These are phyloP conservation scores for Epichloe uncinata DNA, from an alignment of 2,329 filamentous ascomycete genomes.

Conservation along the genomic window DNA sequence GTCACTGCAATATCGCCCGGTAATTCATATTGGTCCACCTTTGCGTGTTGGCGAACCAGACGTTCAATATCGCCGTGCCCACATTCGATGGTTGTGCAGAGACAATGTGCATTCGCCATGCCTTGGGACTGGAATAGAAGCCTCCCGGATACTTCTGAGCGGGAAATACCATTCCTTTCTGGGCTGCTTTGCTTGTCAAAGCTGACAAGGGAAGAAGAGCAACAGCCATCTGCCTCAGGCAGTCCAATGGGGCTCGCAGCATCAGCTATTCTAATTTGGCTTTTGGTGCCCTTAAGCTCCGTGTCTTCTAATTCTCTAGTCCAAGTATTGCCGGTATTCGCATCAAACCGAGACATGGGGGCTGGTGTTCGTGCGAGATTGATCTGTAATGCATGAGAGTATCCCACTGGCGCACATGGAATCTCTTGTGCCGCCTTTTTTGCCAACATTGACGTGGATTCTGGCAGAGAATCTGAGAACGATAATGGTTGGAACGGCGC, in stretches of 20 bases:
- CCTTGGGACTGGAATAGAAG: not conserved
- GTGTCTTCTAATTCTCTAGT: not conserved
- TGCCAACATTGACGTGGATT: not conserved
- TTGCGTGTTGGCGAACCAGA: not conserved
- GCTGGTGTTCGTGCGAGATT: constrained; percentile 4
- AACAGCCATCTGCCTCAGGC: not conserved
- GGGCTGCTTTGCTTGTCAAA: not conserved
- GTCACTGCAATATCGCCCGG: not conserved
- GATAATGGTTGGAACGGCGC: not conserved
- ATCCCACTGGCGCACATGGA: not conserved
- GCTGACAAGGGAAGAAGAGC: not conserved
- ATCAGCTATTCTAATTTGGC: not conserved
- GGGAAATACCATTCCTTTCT: not conserved
- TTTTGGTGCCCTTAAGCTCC: not conserved
- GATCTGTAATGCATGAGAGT: constrained; percentile 1
- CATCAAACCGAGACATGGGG: not conserved
- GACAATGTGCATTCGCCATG: not conserved
- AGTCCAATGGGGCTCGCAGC: not conserved
- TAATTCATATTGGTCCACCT: not conserved
- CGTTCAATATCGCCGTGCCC: not conserved
- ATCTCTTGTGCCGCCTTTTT: not conserved
- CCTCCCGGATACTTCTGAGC: not conserved
- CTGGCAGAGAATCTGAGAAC: too few species aligned
- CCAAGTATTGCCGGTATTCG: not conserved
- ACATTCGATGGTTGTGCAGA: not conserved